Evolutionary conservation across 257 asterid genomes (phyloP).

Genomic region (Petunia secreta): DNA sequence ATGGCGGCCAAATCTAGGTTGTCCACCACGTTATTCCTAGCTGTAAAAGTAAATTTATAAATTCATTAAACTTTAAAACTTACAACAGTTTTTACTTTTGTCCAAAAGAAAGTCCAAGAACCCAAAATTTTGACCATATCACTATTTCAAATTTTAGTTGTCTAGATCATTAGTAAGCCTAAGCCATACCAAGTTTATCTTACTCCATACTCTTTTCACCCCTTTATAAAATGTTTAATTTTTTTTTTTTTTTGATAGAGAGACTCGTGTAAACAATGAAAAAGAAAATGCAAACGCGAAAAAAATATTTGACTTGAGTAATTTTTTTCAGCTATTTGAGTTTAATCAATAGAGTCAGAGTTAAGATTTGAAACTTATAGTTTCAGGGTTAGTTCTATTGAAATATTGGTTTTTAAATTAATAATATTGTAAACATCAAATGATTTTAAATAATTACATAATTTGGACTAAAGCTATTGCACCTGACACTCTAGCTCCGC

Average conservation of each 20-base stretch:
- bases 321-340: too few species aligned
- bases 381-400: too few species aligned
- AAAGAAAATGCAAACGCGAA: too few species aligned
- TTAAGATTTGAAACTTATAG: too few species aligned
- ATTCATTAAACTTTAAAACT: constrained; percentile 10
- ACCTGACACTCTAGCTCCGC: too few species aligned
- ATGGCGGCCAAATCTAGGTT: constrained; percentile 64
- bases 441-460: too few species aligned
- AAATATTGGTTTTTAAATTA: too few species aligned
- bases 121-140: background rate
- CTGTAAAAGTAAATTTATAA: constrained; percentile 43
- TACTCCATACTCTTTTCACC: background rate
- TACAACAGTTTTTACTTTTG: background rate
- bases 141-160: background rate
- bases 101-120: constrained; percentile 25
- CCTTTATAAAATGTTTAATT: background rate
- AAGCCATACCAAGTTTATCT: background rate
- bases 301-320: too few species aligned
- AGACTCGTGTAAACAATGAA: too few species aligned
- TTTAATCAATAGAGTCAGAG: too few species aligned
- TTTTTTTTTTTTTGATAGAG: background rate
- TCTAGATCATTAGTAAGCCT: background rate
- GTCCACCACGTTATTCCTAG: constrained; percentile 74
- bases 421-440: too few species aligned
- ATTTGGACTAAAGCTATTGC: too few species aligned